Evolutionary conservation across 2,329 filamentous ascomycete species (phyloP).

Genomic region (Aspergillus pseudoterreus): DNA sequence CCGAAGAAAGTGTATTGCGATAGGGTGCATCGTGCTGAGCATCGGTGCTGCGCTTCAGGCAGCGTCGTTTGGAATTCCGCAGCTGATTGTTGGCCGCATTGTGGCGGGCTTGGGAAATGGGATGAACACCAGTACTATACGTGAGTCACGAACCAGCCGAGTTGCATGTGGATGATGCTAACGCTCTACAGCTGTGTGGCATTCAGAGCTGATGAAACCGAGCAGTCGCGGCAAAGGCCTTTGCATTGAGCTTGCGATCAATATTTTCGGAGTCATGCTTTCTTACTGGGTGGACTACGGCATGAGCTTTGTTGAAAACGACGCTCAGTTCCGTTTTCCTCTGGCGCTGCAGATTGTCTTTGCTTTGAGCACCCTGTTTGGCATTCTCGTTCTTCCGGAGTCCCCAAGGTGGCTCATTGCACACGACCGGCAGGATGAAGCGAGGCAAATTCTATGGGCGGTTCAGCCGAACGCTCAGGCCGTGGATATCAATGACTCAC

Average conservation of each 20-base stretch:
- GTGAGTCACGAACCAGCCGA: conserved; percentile 37
- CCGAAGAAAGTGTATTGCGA: conserved; percentile 44
- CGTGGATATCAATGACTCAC: neutral
- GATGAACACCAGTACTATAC: conserved; percentile 42
- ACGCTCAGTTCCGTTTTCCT: conserved; percentile 44
- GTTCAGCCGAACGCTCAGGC: conserved; percentile 23
- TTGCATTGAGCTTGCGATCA: conserved; percentile 49
- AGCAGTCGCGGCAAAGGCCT: conserved; percentile 56
- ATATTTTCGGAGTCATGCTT: conserved; percentile 31
- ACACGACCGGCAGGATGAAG: conserved; percentile 39
- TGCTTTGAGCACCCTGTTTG: conserved; percentile 37
- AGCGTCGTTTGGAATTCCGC: conserved; percentile 37
- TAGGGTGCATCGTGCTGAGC: conserved; percentile 49
- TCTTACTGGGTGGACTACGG: conserved; percentile 26
- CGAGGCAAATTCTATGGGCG: conserved; percentile 43
- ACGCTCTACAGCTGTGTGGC: neutral
- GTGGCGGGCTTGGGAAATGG: conserved; percentile 50
- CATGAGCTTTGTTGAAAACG: conserved; percentile 18
- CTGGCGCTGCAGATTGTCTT: conserved; percentile 49
- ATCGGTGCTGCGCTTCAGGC: conserved; percentile 23
- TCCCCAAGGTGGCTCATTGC: conserved; percentile 29
- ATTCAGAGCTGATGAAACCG: conserved; percentile 18
- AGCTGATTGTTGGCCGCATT: conserved; percentile 37
- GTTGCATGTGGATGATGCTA: conserved; percentile 38
- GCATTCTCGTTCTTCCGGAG: conserved; percentile 35